Conservation (phyloP, 441 rosid genomes). For the Heliophila coronopifolia region DNA sequence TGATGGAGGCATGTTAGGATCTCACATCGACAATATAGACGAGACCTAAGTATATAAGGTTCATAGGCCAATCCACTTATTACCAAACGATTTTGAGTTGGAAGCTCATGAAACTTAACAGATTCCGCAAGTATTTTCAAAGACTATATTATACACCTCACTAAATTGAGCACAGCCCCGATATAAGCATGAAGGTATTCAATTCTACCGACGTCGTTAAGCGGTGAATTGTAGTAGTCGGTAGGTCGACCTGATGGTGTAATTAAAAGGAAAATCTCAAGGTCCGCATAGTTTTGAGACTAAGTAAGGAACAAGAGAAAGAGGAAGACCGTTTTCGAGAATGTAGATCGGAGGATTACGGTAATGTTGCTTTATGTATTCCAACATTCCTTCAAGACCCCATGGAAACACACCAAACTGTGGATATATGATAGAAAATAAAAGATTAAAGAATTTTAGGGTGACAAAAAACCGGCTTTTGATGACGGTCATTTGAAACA, state of each 20-base stretch:
- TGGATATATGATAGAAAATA: not conserved
- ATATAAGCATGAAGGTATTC: conserved; percentile 41
- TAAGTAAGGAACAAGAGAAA: not conserved
- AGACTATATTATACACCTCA: no score
- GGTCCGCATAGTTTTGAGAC: no score
- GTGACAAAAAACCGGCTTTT: no score
- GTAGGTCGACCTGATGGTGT: conserved; percentile 36
- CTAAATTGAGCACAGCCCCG: conserved; percentile 40
- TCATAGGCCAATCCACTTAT: no score
- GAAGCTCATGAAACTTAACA: no score
- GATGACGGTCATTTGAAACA: no score
- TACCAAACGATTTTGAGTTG: no score
- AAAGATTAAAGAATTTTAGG: no score
- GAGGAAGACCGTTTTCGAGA: conserved; percentile 60
- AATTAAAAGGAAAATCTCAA: not conserved
- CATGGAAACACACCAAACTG: conserved; percentile 37
- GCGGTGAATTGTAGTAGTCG: conserved; percentile 22
- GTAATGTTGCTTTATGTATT: conserved; percentile 46
- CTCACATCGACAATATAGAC: no score
- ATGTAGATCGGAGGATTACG: conserved; percentile 66
- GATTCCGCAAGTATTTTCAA: no score
- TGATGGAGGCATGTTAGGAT: no score
- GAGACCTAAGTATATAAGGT: no score
- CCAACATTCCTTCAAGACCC: conserved; percentile 44
- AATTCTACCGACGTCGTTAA: conserved; percentile 51